Evolutionary conservation across 371 early-diverging fungal species (phyloP), one percentile per base, ranked within the genome.

Genomic region (Nematocida minor): DNA sequence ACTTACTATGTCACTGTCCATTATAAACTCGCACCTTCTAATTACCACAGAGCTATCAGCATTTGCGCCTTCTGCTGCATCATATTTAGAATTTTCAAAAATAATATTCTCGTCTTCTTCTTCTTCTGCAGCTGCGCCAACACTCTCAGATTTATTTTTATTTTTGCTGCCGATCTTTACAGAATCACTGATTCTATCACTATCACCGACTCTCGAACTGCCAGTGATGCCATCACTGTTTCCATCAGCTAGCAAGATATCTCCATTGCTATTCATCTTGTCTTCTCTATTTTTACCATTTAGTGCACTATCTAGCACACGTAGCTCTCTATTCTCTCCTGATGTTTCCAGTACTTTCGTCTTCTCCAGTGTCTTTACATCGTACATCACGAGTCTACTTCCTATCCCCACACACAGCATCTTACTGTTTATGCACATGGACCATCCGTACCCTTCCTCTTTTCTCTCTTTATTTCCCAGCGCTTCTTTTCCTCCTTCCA

Each of bases 1-100:
- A 0, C 63, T 34, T 4, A 74, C 18, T 7, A 74, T 4, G 16
- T 46, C 40, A 1, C 18, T 32, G 20, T 42, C 64, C 32, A 4
- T 6, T 25, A 42, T 53, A 64, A 74, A 63, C 40, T 40, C 47
- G 1, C 49, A 9, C 66, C 71, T 63, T 60, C 60, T 71, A 27
- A 31, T 54, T 20, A 25, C 29, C 27, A 2, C 29, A 2, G 1
- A 0, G 16, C 29, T 31, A 46, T 64, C 27, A n/a, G 18, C 20
- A 46, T 46, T 46, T 46, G 16, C 46, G 14, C 14, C 20, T 14
- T n/a, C 2, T n/a, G n/a, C 51, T 1, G 25, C 51, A 51, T 11
- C 11, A 51, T 4, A 7, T 7, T 22, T 51, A 2, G 9, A 9
- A 51, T 51, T 9, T 7, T 22, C 51, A n/a, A 9, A n/a, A 51